Base-by-base conservation (phyloP, 2,329 filamentous ascomycete species). In the Aureobasidium sp. region DNA sequence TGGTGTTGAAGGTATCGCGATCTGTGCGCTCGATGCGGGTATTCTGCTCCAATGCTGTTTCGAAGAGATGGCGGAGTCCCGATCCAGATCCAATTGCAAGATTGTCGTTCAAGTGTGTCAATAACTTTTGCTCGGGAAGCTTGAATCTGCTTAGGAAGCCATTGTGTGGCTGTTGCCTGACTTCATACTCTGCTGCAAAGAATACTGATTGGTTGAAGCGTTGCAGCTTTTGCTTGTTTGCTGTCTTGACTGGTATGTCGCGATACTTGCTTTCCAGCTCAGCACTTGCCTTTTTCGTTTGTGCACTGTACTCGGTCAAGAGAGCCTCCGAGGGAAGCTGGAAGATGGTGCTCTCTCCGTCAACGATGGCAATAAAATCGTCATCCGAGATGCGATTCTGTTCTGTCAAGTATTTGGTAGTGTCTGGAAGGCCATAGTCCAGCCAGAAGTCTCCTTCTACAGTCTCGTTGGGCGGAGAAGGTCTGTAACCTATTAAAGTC, bases 201-300 rank as follows among this genome's bases (percentile, higher is more conserved):
- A 62, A 56, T 11, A 56, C 49, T 20, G 60, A 62, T 48, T 62
- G 60, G 22, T 62, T 62, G 49, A 62, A 62, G 51, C 60, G 60
- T 25, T 56, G 60, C 11, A 56, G 6, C 12, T 42, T 60, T 6
- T 60, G 57, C 44, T 51, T 51, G 20, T 15, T 42, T 11, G 31
- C 9, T 17, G 44, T 60, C 27, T 42, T 41, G 12, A 60, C 45
- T 20, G 57, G 57, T 5, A 60, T 51, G 25, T 60, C 57, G 12
- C 25, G 22, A 42, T 49, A 60, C 17, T 49, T n/a, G 34, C 22
- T 29, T n/a, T 29, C 34, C 34, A 60, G 45, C 45, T 41, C 57
- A 1, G n/a, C 57, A 25, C 51, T 60, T 34, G 36, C 44, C 2
- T n/a, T 11, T 25, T 60, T 51, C 9, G 45, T 51, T 25, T 60